Percentiles rank a stretch among this genome's conserved stretches.
These are phyloP conservation scores for Fagopyrum homotropicum DNA, from an alignment of 148 eudicot species.

Conservation along the genomic window DNA sequence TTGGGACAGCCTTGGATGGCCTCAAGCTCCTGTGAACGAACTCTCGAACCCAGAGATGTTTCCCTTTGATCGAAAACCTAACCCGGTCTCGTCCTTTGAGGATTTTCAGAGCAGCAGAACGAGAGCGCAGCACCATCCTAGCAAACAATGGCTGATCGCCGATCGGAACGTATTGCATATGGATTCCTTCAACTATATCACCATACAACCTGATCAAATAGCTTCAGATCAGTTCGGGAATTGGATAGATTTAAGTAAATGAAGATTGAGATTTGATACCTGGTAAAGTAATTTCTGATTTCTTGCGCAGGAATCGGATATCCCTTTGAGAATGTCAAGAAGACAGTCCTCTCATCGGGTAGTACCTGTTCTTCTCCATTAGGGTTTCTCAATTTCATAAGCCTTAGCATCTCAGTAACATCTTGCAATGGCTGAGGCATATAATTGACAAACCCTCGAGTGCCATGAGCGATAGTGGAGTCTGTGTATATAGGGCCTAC, in stretches of 20 bases:
- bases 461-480: background rate
- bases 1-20: background rate
- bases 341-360: slow-evolving; percentile 27
- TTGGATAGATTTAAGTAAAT: background rate
- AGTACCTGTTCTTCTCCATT: background rate
- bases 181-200: slow-evolving; percentile 18
- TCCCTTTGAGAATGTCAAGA: slow-evolving; percentile 35
- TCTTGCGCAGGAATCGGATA: slow-evolving; percentile 25
- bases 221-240: background rate
- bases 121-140: slow-evolving; percentile 17
- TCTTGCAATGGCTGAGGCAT: slow-evolving; percentile 4
- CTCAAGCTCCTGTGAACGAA: slow-evolving; percentile 14
- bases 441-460: background rate
- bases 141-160: slow-evolving; percentile 26
- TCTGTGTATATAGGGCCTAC: background rate
- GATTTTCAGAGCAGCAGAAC: slow-evolving; percentile 22
- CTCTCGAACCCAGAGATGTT: slow-evolving; percentile 40
- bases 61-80: slow-evolving; percentile 25
- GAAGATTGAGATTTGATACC: slow-evolving; percentile 14
- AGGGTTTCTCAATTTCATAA: background rate
- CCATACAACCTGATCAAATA: background rate
- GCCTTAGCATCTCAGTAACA: background rate
- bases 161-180: slow-evolving; percentile 15
- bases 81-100: slow-evolving; percentile 21
- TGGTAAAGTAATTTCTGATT: slow-evolving; percentile 20